phyloP scores from a whole-genome alignment of 768 basidiomycete genomes.

The Russula ochroleuca region DNA sequence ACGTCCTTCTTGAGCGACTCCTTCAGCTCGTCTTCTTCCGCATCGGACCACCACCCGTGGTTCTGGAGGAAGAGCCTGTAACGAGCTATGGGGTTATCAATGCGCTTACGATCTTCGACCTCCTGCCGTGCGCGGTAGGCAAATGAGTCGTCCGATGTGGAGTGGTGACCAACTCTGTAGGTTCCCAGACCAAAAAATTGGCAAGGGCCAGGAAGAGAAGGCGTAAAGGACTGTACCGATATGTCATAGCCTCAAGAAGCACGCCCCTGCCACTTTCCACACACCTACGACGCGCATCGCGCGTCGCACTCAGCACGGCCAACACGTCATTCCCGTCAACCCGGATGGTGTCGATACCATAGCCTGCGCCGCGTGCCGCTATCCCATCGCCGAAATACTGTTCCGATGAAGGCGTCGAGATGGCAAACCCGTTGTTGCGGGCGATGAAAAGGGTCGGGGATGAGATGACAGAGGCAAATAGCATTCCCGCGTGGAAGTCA shows the following conservation, averaged over 20 bases:
- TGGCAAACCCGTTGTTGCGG: slow-evolving; percentile 89
- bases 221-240: slow-evolving; percentile 48
- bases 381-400: slow-evolving; percentile 94
- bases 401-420: slow-evolving; percentile 85
- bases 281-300: slow-evolving; percentile 66
- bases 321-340: slow-evolving; percentile 94
- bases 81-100: slow-evolving; percentile 83
- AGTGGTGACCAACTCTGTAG: slow-evolving; percentile 83
- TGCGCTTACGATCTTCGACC: slow-evolving; percentile 86
- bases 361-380: slow-evolving; percentile 85
- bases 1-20: slow-evolving; percentile 65
- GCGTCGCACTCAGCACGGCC: slow-evolving; percentile 71
- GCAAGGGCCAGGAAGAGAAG: not conserved
- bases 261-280: slow-evolving; percentile 78
- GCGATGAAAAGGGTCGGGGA: slow-evolving; percentile 71
- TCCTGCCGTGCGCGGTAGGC: slow-evolving; percentile 87
- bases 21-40: slow-evolving; percentile 70
- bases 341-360: slow-evolving; percentile 85
- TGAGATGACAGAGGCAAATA: slow-evolving; percentile 71
- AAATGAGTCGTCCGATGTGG: slow-evolving; percentile 92
- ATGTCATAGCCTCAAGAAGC: slow-evolving; percentile 86
- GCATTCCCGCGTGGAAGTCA: slow-evolving; percentile 90
- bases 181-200: slow-evolving; percentile 6
- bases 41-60: slow-evolving; percentile 76
- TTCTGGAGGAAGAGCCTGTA: slow-evolving; percentile 84